Conservation (phyloP, 1,139 yeast genomes). For the Hyphopichia pseudoburtonii region DNA sequence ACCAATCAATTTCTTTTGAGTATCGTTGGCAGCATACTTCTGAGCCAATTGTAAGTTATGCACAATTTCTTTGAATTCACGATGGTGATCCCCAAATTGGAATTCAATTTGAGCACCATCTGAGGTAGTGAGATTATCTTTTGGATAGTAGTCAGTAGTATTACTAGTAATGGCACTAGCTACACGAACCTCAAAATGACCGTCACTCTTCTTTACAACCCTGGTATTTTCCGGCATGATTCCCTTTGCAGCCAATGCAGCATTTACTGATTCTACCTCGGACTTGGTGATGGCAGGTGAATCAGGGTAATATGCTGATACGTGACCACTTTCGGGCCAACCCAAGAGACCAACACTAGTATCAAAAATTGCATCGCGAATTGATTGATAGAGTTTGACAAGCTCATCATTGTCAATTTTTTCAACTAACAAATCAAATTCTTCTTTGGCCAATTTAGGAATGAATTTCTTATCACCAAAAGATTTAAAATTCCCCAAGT, state of each 20-base stretch:
- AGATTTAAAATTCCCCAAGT: constrained; percentile 84
- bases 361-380: constrained; percentile 52
- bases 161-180: constrained; percentile 56
- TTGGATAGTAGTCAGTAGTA: constrained; percentile 42
- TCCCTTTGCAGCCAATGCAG: constrained; percentile 57
- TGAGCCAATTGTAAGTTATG: constrained; percentile 57
- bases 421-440: constrained; percentile 49
- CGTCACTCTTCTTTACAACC: constrained; percentile 50
- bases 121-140: constrained; percentile 20
- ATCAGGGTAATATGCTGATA: constrained; percentile 67
- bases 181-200: constrained; percentile 54
- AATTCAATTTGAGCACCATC: constrained; percentile 44
- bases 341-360: constrained; percentile 61
- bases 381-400: constrained; percentile 38
- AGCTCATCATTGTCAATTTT: constrained; percentile 39
- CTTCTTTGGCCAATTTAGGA: constrained; percentile 54
- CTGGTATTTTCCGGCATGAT: constrained; percentile 85
- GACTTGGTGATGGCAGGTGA: constrained; percentile 50
- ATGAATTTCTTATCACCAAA: constrained; percentile 87
- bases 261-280: constrained; percentile 67
- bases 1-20: constrained; percentile 63
- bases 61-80: constrained; percentile 62
- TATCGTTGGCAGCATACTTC: constrained; percentile 68
- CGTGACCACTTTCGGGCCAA: constrained; percentile 74
- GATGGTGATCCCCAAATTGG: constrained; percentile 73